Evolutionary conservation across 129 eudicot genomes (phyloP).

Genomic region (Flaveria linearis): DNA sequence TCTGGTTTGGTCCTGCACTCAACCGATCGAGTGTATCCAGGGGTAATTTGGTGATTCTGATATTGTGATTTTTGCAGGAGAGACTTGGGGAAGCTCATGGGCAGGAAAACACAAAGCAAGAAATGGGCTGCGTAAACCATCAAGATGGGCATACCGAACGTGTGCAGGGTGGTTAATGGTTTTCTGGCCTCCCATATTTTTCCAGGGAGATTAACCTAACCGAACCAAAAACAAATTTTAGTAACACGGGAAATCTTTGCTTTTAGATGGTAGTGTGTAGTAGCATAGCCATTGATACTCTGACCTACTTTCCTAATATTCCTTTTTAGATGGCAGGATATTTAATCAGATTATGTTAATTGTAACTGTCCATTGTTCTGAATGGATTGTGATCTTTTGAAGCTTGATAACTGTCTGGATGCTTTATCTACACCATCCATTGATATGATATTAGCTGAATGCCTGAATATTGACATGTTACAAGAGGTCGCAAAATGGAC

Average conservation of each 20-base stretch:
- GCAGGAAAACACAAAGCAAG: constrained; percentile 46
- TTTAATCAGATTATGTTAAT: constrained; percentile 22
- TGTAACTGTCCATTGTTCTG: constrained; percentile 36
- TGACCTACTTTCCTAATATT: constrained; percentile 29
- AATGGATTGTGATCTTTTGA: constrained; percentile 21
- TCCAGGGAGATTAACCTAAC: constrained; percentile 47
- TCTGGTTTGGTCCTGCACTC: background rate
- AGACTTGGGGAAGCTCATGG: constrained; percentile 65
- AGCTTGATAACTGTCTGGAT: background rate
- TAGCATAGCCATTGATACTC: constrained; percentile 38
- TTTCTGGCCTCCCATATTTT: constrained; percentile 18
- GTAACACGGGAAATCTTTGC: constrained; percentile 22
- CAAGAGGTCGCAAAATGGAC: constrained; percentile 3
- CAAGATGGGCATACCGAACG: constrained; percentile 37
- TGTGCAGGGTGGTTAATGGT: constrained; percentile 42
- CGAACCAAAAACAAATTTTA: constrained; percentile 2
- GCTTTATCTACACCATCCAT: background rate
- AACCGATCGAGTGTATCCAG: background rate
- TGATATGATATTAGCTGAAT: constrained; percentile 8
- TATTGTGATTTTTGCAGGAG: constrained; percentile 36
- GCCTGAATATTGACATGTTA: background rate
- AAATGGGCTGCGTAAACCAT: constrained; percentile 33
- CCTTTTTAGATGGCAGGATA: constrained; percentile 38
- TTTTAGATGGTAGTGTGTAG: constrained; percentile 45
- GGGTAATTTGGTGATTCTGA: constrained; percentile 14